Conservation (phyloP, 495 filamentous ascomycete species). For the Cairneyella variabilis region DNA sequence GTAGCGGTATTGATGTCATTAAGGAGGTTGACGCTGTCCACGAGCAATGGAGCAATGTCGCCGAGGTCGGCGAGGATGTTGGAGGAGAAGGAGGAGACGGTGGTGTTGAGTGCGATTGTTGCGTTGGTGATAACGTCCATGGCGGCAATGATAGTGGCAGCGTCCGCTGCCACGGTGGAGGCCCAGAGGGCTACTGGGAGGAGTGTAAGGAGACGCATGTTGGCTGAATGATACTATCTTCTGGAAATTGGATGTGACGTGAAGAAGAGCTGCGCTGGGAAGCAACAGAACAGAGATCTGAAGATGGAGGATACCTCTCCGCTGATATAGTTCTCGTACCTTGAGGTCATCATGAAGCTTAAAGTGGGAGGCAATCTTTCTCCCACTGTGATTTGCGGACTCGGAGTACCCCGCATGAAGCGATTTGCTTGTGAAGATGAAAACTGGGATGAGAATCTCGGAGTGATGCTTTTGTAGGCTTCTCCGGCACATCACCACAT, state of each 20-base stretch:
- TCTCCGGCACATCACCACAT: too few species aligned
- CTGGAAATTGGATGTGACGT: background rate
- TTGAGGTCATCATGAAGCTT: too few species aligned
- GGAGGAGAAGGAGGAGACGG: conserved; percentile 27
- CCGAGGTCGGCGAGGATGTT: conserved; percentile 14
- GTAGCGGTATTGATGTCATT: conserved; percentile 29
- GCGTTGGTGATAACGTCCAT: conserved; percentile 25
- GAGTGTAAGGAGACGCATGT: conserved; percentile 18
- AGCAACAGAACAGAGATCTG: background rate
- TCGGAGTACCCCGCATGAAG: background rate
- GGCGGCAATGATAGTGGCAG: conserved; percentile 27
- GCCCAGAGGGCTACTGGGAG: conserved; percentile 20
- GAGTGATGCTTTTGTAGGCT: too few species aligned
- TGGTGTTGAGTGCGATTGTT: conserved; percentile 28
- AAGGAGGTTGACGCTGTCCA: conserved; percentile 23
- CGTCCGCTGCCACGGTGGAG: conserved; percentile 23
- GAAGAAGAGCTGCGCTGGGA: background rate
- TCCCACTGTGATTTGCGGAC: background rate
- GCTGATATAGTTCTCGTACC: background rate
- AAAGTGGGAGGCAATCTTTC: too few species aligned
- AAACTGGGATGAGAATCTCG: too few species aligned
- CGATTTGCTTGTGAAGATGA: background rate
- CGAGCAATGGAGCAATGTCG: conserved; percentile 27
- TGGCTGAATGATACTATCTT: background rate
- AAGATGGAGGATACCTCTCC: background rate